Percentiles rank a stretch among this genome's conserved stretches.
These are phyloP conservation scores for rapeseed (Brassica napus) DNA, from an alignment of 345 rosid species.

Conservation along the genomic window DNA sequence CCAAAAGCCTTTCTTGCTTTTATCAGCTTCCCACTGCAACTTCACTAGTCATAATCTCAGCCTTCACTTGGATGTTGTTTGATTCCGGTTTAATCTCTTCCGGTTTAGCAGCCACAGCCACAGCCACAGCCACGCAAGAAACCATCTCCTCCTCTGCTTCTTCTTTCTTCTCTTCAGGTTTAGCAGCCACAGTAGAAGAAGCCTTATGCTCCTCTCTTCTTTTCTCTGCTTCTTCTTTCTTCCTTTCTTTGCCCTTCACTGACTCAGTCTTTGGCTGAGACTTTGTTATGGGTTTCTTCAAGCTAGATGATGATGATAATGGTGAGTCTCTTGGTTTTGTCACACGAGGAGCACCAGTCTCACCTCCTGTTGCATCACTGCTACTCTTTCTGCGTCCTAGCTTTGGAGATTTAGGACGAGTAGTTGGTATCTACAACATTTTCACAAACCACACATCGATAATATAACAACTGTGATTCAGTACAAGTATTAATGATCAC, in stretches of 20 bases:
- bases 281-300: slow-evolving; percentile 53
- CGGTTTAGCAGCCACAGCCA: slow-evolving; percentile 15
- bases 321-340: slow-evolving; percentile 48
- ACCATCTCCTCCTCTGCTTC: slow-evolving; percentile 36
- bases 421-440: slow-evolving; percentile 72
- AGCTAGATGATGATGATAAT: slow-evolving; percentile 26
- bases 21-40: slow-evolving; percentile 69
- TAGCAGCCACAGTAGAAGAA: slow-evolving; percentile 21
- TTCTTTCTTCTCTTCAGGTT: slow-evolving; percentile 37
- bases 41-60: slow-evolving; percentile 56
- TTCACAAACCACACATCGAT: slow-evolving; percentile 1
- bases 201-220: slow-evolving; percentile 41
- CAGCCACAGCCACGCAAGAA: slow-evolving; percentile 19
- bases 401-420: slow-evolving; percentile 88
- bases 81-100: slow-evolving; percentile 39
- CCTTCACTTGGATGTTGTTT: slow-evolving; percentile 44
- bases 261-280: slow-evolving; percentile 48
- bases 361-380: slow-evolving; percentile 46
- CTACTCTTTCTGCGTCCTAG: slow-evolving; percentile 80
- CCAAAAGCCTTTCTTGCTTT: slow-evolving; percentile 9
- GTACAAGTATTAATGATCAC: slow-evolving; percentile 4
- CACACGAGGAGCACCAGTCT: slow-evolving; percentile 37
- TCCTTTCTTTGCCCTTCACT: slow-evolving; percentile 29
- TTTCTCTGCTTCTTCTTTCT: slow-evolving; percentile 28
- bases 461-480: neutral